phyloP scores from a whole-genome alignment of 768 basidiomycete species.

The Trametes gibbosa region DNA sequence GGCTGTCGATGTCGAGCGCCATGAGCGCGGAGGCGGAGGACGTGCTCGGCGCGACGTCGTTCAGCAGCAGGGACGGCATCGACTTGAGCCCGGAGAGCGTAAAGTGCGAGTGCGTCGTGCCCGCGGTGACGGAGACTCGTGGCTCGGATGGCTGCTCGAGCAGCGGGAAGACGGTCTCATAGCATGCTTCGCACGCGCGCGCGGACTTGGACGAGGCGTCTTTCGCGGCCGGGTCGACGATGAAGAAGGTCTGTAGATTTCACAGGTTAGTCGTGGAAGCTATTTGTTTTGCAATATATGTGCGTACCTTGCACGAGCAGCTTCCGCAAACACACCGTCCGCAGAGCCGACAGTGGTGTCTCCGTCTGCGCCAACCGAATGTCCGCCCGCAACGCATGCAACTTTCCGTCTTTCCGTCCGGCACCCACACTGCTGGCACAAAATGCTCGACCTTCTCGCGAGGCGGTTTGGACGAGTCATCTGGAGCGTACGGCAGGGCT shows the following conservation, averaged over 20 bases:
- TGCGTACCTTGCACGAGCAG: conserved; percentile 78
- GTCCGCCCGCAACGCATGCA: conserved; percentile 82
- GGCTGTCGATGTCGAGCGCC: conserved; percentile 37
- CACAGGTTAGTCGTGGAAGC: background rate
- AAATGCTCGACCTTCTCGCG: conserved; percentile 71
- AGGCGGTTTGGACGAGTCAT: conserved; percentile 34
- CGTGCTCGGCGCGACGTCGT: conserved; percentile 23
- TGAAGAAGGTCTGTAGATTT: conserved; percentile 78
- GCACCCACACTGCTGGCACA: conserved; percentile 91
- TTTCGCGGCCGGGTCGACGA: conserved; percentile 52
- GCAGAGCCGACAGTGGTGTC: conserved; percentile 87
- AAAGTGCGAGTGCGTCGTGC: conserved; percentile 38
- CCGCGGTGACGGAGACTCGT: conserved; percentile 6
- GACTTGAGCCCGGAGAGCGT: conserved; percentile 55
- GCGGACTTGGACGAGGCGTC: conserved; percentile 53
- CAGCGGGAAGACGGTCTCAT: conserved; percentile 79
- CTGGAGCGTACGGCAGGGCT: conserved; percentile 66
- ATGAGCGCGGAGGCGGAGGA: conserved; percentile 37
- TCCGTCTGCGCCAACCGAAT: conserved; percentile 76
- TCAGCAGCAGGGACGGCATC: conserved; percentile 48
- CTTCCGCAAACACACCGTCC: conserved; percentile 82
- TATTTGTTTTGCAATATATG: conserved; percentile 14
- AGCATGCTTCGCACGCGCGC: conserved; percentile 84
- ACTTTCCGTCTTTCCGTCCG: conserved; percentile 74
- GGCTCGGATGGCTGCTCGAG: conserved; percentile 27